phyloP scores from a whole-genome alignment of 2,329 filamentous ascomycete species.

The Cladosporium oxysporum region DNA sequence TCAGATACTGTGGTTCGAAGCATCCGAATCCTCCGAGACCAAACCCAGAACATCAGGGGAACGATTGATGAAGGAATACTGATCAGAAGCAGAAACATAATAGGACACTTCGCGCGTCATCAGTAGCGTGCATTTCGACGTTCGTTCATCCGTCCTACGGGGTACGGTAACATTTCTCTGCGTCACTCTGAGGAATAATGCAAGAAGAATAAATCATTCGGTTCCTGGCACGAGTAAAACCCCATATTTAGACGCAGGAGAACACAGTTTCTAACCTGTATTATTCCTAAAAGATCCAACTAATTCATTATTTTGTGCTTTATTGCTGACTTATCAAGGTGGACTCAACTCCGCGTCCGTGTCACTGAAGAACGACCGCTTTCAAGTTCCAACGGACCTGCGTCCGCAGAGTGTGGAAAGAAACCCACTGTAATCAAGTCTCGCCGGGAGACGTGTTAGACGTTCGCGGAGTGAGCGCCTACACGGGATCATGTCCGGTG shows the following conservation, averaged over 20 bases:
- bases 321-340: background rate
- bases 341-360: background rate
- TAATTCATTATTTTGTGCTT: background rate
- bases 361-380: background rate
- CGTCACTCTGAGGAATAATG: background rate
- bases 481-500: background rate
- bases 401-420: background rate
- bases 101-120: background rate
- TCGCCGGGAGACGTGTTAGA: background rate
- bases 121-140: background rate
- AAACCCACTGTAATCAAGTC: background rate
- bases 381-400: background rate
- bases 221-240: background rate
- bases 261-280: background rate
- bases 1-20: background rate
- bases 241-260: no score
- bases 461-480: background rate
- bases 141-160: background rate
- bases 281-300: background rate
- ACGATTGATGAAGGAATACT: background rate
- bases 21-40: background rate
- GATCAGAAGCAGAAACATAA: background rate
- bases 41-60: background rate
- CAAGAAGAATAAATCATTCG: background rate
- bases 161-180: background rate